Conservation (phyloP, 768 basidiomycete genomes). For the Suillus tomentosus region DNA sequence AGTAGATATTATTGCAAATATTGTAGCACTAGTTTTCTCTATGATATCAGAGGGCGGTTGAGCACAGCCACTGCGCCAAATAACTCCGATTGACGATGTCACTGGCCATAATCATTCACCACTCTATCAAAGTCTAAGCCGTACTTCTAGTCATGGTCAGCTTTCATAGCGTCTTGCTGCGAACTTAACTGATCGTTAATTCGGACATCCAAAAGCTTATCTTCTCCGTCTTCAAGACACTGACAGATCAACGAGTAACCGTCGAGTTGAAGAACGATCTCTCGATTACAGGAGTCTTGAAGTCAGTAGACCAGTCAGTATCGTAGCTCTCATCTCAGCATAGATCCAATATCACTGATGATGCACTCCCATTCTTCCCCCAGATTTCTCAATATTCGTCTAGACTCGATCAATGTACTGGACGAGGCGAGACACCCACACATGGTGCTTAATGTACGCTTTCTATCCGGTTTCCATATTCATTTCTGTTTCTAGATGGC, state of each 20-base stretch:
- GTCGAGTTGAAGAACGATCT: conserved; percentile 99
- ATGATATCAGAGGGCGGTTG: background rate
- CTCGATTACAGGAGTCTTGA: conserved; percentile 91
- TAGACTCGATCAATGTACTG: conserved; percentile 90
- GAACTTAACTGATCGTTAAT: conserved; percentile 14
- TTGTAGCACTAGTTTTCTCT: conserved; percentile 4
- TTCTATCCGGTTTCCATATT: background rate
- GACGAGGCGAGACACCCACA: conserved; percentile 95
- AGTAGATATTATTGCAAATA: conserved; percentile 20
- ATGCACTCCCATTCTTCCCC: conserved; percentile 6
- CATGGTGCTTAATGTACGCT: conserved; percentile 59
- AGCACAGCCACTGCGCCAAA: conserved; percentile 6
- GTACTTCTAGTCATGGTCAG: conserved; percentile 28
- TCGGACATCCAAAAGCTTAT: conserved; percentile 62
- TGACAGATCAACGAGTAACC: conserved; percentile 95
- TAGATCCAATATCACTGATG: conserved; percentile 6
- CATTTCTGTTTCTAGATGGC: conserved; percentile 69
- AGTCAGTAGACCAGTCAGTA: conserved; percentile 96
- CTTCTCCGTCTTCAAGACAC: conserved; percentile 98
- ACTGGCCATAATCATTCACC: background rate
- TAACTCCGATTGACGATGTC: background rate
- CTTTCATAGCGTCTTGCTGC: conserved; percentile 1
- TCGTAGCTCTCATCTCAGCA: background rate
- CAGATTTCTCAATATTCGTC: conserved; percentile 93
- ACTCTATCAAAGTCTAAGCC: background rate